These are phyloP conservation scores for Stagonosporopsis rhizophila DNA, from an alignment of 2,329 filamentous ascomycete genomes.

Conservation along the genomic window DNA sequence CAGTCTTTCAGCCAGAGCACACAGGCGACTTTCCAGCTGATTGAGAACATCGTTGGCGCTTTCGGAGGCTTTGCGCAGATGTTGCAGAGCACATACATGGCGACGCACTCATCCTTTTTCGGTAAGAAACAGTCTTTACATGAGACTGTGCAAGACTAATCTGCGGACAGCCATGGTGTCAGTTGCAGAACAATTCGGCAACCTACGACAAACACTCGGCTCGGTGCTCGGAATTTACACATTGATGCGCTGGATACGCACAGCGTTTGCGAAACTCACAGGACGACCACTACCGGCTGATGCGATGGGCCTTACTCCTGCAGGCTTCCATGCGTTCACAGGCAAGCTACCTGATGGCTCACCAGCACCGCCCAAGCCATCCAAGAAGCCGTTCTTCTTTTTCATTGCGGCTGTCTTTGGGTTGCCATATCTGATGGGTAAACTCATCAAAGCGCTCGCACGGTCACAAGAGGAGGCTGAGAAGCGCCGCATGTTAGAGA, in stretches of 20 bases:
- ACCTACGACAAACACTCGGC: conserved; percentile 89
- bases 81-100: conserved; percentile 99
- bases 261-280: conserved; percentile 88
- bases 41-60: conserved; percentile 93
- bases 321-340: conserved; percentile 89
- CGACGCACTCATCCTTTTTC: conserved; percentile 97
- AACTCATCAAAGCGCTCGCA: conserved; percentile 86
- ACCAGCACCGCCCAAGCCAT: conserved; percentile 72
- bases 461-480: conserved; percentile 85
- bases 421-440: conserved; percentile 95
- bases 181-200: conserved; percentile 96
- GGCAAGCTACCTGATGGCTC: conserved; percentile 73
- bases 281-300: conserved; percentile 89
- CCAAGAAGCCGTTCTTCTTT: conserved; percentile 94
- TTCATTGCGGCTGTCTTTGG: conserved; percentile 95
- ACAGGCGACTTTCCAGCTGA: conserved; percentile 95
- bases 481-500: conserved; percentile 63
- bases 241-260: conserved; percentile 91
- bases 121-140: conserved; percentile 63
- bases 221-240: conserved; percentile 96
- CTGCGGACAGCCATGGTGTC: conserved; percentile 81
- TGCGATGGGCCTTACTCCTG: conserved; percentile 83
- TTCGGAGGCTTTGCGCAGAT: conserved; percentile 99
- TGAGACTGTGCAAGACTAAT: conserved; percentile 21
- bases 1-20: conserved; percentile 95